Percentiles rank a stretch among this genome's conserved stretches.
phyloP scores from a whole-genome alignment of 78 protist genomes.

The Planoprotostelium fungivorum region DNA sequence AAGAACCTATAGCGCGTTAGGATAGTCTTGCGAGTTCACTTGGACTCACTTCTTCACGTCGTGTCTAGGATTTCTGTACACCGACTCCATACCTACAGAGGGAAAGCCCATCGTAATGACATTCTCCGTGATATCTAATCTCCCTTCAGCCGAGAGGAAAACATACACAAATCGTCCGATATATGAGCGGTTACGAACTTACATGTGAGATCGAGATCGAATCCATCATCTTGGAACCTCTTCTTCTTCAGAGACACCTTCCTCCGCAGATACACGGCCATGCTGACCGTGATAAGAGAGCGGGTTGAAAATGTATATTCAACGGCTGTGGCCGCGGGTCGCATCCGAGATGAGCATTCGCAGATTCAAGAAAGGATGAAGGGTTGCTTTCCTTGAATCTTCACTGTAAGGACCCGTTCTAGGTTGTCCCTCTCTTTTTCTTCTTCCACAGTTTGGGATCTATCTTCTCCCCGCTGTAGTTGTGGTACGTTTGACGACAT shows the following conservation, averaged over 20 bases:
- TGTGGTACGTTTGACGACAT: no score
- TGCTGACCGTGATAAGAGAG: no score
- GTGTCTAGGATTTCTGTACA: neutral
- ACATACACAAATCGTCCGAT: neutral
- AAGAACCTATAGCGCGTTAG: neutral
- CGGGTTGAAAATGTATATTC: no score
- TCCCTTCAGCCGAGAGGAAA: no score
- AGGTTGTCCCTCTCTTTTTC: no score
- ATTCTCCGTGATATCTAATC: neutral
- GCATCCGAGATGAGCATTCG: no score
- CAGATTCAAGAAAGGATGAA: no score
- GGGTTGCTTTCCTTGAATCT: no score
- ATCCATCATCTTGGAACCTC: neutral
- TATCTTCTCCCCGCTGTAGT: no score
- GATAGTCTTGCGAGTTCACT: neutral
- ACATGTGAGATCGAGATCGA: neutral
- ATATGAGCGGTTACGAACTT: neutral
- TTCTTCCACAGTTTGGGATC: no score
- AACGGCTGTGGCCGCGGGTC: no score
- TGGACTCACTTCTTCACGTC: neutral
- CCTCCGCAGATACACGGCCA: neutral
- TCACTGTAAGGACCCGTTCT: no score
- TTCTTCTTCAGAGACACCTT: neutral
- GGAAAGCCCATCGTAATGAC: neutral
- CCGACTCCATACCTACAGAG: neutral